Percentiles rank a stretch among this genome's conserved stretches.
phyloP scores from a whole-genome alignment of 2,329 filamentous ascomycete genomes.

The Tolypocladium sp. region DNA sequence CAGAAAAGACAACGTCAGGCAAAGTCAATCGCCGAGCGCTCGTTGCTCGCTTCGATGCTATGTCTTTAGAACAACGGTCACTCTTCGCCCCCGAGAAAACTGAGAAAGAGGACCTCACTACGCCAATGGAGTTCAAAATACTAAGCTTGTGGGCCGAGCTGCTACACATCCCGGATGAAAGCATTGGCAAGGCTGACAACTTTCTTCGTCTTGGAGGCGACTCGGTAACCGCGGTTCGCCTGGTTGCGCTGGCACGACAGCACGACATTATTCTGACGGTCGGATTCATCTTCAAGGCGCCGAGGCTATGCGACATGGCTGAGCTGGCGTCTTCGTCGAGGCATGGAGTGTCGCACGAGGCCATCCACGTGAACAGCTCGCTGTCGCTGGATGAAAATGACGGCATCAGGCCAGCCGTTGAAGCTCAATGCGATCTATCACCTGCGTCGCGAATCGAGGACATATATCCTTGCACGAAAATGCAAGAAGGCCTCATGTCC shows the following conservation, averaged over 20 bases:
- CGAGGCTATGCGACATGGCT: not conserved
- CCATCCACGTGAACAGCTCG: too few relatives aligned
- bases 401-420: not conserved
- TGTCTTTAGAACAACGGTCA: not conserved
- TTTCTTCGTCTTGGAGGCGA: not conserved
- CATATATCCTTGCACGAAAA: not conserved
- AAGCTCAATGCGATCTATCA: too few relatives aligned
- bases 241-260: not conserved
- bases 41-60: not conserved
- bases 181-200: slow-evolving; percentile 1
- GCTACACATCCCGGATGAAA: slow-evolving; percentile 1
- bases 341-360: too few relatives aligned
- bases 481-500: not conserved
- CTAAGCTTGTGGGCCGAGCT: slow-evolving; percentile 8
- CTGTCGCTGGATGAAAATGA: too few relatives aligned
- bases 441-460: too few relatives aligned
- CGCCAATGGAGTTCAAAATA: slow-evolving; percentile 1
- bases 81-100: not conserved
- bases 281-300: not conserved
- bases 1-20: slow-evolving; percentile 7
- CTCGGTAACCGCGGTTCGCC: not conserved
- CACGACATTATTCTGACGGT: not conserved
- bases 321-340: not conserved
- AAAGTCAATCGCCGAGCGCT: slow-evolving; percentile 3
- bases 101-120: slow-evolving; percentile 6